Conservation (phyloP, 2,329 filamentous ascomycete species). For the Hymenoscyphus occultus region DNA sequence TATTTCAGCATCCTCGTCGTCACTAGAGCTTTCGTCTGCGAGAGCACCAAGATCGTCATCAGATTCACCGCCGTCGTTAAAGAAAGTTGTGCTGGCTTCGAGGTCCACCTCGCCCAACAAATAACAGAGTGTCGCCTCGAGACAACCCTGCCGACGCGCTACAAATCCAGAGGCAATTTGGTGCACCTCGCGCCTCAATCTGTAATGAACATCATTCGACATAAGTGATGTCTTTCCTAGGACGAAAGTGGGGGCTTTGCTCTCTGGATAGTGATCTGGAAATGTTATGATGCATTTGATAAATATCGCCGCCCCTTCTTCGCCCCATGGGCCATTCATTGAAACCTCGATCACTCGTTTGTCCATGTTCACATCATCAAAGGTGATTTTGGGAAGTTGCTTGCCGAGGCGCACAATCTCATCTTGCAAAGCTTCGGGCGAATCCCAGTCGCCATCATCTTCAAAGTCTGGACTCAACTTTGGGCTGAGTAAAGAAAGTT, state of each 20-base stretch:
- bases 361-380: constrained; percentile 64
- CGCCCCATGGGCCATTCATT: constrained; percentile 63
- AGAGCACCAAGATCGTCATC: constrained; percentile 56
- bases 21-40: constrained; percentile 77
- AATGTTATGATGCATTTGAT: constrained; percentile 61
- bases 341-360: constrained; percentile 57
- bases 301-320: constrained; percentile 54
- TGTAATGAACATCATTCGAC: constrained; percentile 52
- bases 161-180: constrained; percentile 55
- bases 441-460: constrained; percentile 50
- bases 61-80: constrained; percentile 54
- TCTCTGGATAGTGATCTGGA: constrained; percentile 56
- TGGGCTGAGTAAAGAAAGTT: constrained; percentile 33
- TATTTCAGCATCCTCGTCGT: constrained; percentile 63
- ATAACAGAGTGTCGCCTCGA: constrained; percentile 61
- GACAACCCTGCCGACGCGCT: constrained; percentile 57
- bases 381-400: constrained; percentile 61
- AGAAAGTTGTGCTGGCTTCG: constrained; percentile 58
- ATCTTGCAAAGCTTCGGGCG: constrained; percentile 59
- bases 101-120: constrained; percentile 61
- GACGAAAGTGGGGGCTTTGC: constrained; percentile 54
- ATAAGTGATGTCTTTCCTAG: constrained; percentile 63
- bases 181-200: constrained; percentile 53
- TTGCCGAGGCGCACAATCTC: constrained; percentile 61
- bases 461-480: constrained; percentile 36